phyloP scores from a whole-genome alignment of 441 rosid genomes.

The Erodium moschatum region DNA sequence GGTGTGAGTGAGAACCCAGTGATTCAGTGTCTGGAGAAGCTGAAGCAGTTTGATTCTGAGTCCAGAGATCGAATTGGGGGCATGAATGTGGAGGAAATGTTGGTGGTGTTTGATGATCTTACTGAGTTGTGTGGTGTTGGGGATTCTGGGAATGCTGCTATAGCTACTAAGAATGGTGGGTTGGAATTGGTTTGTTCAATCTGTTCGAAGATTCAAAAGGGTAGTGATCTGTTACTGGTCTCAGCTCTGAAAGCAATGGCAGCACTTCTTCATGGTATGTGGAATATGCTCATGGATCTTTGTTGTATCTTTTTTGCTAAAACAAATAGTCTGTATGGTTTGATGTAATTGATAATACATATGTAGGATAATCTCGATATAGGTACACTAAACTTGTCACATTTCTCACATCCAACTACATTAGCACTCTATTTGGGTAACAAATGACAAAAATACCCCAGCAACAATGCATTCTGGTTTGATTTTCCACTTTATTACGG shows the following conservation, averaged over 20 bases:
- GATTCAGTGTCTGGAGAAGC: slow-evolving; percentile 46
- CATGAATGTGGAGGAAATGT: slow-evolving; percentile 37
- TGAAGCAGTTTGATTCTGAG: slow-evolving; percentile 34
- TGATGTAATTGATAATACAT: too few relatives aligned
- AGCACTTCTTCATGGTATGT: slow-evolving; percentile 51
- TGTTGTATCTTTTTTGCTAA: background rate
- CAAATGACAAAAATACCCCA: too few relatives aligned
- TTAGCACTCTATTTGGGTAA: too few relatives aligned
- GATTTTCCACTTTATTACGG: too few relatives aligned
- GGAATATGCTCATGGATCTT: background rate
- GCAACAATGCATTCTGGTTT: too few relatives aligned
- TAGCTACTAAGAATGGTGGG: slow-evolving; percentile 60
- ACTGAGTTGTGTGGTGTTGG: slow-evolving; percentile 32
- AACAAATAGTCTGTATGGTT: background rate
- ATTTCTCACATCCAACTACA: too few relatives aligned
- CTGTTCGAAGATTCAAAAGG: slow-evolving; percentile 41
- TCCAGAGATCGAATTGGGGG: slow-evolving; percentile 22
- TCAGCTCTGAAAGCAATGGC: slow-evolving; percentile 50
- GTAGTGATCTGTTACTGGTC: slow-evolving; percentile 28
- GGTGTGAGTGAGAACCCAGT: slow-evolving; percentile 53
- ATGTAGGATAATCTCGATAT: too few relatives aligned
- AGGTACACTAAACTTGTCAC: too few relatives aligned
- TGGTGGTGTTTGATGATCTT: slow-evolving; percentile 39
- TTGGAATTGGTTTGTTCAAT: slow-evolving; percentile 52
- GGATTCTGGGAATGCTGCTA: slow-evolving; percentile 50